These are phyloP conservation scores for Zygotorulaspora danielsina DNA, from an alignment of 805 yeast species.

Conservation along the genomic window DNA sequence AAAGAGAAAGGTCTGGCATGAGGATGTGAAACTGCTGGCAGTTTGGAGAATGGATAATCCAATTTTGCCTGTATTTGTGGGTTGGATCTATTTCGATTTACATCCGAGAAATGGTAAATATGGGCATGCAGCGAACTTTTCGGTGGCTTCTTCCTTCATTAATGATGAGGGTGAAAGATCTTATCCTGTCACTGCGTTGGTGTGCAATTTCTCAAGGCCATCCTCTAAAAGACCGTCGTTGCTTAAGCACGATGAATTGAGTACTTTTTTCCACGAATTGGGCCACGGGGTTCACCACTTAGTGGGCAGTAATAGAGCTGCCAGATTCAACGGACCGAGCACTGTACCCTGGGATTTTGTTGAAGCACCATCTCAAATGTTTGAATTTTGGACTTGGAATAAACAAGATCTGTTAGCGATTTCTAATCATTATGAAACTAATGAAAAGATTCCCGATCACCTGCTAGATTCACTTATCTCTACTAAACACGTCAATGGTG, in stretches of 20 bases:
- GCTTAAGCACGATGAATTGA: conserved; percentile 71
- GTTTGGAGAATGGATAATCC: conserved; percentile 59
- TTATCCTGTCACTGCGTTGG: conserved; percentile 71
- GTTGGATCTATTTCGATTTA: conserved; percentile 74
- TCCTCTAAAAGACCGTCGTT: conserved; percentile 64
- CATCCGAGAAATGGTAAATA: conserved; percentile 86
- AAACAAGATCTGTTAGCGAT: conserved; percentile 51
- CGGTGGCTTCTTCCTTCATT: conserved; percentile 55
- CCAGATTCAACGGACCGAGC: conserved; percentile 69
- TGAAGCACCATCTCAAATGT: conserved; percentile 86
- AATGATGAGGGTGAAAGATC: conserved; percentile 47
- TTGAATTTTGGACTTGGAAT: conserved; percentile 87
- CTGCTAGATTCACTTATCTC: conserved; percentile 54
- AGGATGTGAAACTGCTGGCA: conserved; percentile 68
- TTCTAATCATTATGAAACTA: conserved; percentile 63
- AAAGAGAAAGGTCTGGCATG: conserved; percentile 61
- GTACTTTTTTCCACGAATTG: conserved; percentile 82
- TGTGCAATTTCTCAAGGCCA: conserved; percentile 81
- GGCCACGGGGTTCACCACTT: conserved; percentile 86
- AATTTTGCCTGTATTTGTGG: conserved; percentile 55
- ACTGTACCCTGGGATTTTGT: conserved; percentile 81
- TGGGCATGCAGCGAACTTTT: conserved; percentile 85
- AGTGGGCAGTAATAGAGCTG: conserved; percentile 58
- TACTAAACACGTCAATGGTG: conserved; percentile 75
- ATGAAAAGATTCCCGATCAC: conserved; percentile 52